Percentiles rank a stretch among this genome's conserved stretches.
phyloP scores from a whole-genome alignment of 148 eudicot species.

The Cornus kousa region DNA sequence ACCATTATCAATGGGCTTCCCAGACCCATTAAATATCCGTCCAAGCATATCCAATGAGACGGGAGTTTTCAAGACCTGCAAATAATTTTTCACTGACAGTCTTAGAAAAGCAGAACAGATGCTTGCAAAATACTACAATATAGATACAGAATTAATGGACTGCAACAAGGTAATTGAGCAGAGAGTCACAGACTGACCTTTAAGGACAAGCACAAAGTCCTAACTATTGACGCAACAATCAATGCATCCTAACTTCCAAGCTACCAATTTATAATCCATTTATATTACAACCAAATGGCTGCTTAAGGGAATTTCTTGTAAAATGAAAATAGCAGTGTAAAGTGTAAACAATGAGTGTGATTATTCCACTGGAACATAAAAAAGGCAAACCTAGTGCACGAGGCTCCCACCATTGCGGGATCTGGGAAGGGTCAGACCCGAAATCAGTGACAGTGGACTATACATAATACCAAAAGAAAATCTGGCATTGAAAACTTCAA shows the following conservation, averaged over 20 bases:
- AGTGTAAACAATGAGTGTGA: background rate
- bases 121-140: background rate
- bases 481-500: no score
- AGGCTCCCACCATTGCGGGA: no score
- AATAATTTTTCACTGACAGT: slow-evolving; percentile 2
- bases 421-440: no score
- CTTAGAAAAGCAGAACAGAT: background rate
- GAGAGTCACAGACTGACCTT: background rate
- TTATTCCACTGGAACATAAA: background rate
- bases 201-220: background rate
- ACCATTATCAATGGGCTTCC: slow-evolving; percentile 98
- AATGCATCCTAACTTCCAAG: background rate
- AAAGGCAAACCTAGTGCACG: no score
- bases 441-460: background rate
- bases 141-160: no score
- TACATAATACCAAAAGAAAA: no score
- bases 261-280: background rate
- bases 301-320: background rate
- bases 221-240: background rate
- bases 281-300: background rate
- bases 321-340: background rate
- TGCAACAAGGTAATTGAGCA: background rate
- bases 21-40: slow-evolving; percentile 96
- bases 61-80: slow-evolving; percentile 93
- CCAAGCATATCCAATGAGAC: slow-evolving; percentile 99